Evolutionary conservation across 106 monocot species (phyloP), one percentile per base, ranked within the genome.

Genomic region (Phalaenopsis equestris): DNA sequence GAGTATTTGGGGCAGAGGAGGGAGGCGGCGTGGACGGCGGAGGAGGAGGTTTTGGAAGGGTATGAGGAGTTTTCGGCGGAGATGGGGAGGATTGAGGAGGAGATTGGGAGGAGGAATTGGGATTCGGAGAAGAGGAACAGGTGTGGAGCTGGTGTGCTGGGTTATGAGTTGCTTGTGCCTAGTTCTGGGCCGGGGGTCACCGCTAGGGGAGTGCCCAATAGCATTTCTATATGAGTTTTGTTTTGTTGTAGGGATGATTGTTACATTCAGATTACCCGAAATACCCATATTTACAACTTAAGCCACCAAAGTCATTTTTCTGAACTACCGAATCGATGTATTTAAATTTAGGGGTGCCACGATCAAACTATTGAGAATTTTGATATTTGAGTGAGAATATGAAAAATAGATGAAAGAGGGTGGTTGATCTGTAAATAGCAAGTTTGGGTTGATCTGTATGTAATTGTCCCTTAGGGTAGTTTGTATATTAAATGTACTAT

Each of bases 121-220:
- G 89, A 98, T 38, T 74, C 83, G 9, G 67, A 15, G 6, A 61
- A 78, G 78, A 84, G 89, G 81, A 98, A 98, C 65, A 57, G 97
- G 79, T 92, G 90, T 58, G 94, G 97, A 2, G 94, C 97, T 46
- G 97, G 94, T 1, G 89, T 98, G 41, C 43, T 92, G 76, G 85
- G 94, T 3, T 98, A 98, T 41, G 90, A 94, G 82, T 81, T 98
- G 56, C 78, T 98, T 36, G 79, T 86, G 24, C 90, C 94, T 8
- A 92, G 84, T 70, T 97, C 97, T 2, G 56, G 36, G 0, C 90
- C 90, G 1, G 97, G 97, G 3, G 92, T 90, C 80, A 97, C 97
- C 6, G 79, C 85, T 76, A 81, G 94, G n/a, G 97, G 97, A 1
- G 92, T 97, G 64, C 94, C 96, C 79, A 97, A 97, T 68, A 94